Evolutionary conservation across 768 basidiomycete genomes (phyloP), one percentile per base, ranked within the genome.

Genomic region (Cyathus striatus): DNA sequence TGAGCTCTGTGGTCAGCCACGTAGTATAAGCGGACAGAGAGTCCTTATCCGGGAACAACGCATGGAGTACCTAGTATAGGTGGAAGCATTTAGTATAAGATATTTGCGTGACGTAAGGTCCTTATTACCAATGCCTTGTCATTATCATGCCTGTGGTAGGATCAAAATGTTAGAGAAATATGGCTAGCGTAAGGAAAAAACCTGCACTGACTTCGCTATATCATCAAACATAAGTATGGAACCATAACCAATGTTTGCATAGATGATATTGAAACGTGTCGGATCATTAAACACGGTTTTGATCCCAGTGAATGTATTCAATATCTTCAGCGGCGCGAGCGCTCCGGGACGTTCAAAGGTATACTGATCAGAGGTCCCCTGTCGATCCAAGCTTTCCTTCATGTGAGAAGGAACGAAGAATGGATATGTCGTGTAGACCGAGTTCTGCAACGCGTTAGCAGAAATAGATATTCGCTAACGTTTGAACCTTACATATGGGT

Each of bases 381-480:
- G 73, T 21, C 57, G 56, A 1, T 65, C 64, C 18, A 79, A 56
- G 20, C 57, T 63, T 6, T 63, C 49, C 43, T 64, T 55, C 66
- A 69, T 65, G 40, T 62, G 57, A 16, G 50, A 46, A 13, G 83
- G 84, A 0, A 76, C 75, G 61, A 80, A 65, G 70, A 86, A 80
- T 9, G 86, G 83, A 70, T 83, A 88, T 48, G 75, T 66, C 1
- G 69, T 75, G 52, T 85, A 83, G 13, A 68, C 59, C 10, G 74
- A 78, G 60, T 62, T 70, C 76, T 51, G 60, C 56, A 38, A 72
- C 54, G 46, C 69, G 6, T 21, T 23, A 22, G 25, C 20, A 20
- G 25, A 25, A 38, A 30, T 12, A 2, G 14, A 12, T 32, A 12
- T 16, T 32, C 3, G 4, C 13, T 13, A 23, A 17, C 3, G 3